These are phyloP conservation scores for Thamnidium elegans DNA, from an alignment of 192 early-diverging fungal genomes.

Conservation along the genomic window DNA sequence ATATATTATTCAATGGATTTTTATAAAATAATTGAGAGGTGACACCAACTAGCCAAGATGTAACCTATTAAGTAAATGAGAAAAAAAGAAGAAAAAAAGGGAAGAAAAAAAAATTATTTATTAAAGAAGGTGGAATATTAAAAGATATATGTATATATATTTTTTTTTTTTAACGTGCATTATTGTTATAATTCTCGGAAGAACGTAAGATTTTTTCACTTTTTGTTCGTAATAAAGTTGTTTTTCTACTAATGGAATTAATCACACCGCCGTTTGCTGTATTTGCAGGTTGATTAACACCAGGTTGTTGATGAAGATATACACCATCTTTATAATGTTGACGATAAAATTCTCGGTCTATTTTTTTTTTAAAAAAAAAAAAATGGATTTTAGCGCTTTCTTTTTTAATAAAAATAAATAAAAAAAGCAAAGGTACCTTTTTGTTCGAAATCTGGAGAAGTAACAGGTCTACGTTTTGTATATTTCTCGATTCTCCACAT, in stretches of 20 bases:
- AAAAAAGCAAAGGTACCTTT: constrained; percentile 19
- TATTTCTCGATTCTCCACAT: constrained; percentile 33
- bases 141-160: too few species aligned
- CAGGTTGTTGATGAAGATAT: constrained; percentile 14
- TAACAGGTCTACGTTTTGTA: constrained; percentile 26
- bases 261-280: neutral
- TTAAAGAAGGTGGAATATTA: too few species aligned
- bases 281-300: neutral
- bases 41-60: too few species aligned
- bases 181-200: constrained; percentile 29
- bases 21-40: too few species aligned
- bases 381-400: neutral
- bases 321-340: constrained; percentile 31
- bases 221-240: constrained; percentile 24
- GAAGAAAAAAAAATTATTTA: too few species aligned
- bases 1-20: too few species aligned
- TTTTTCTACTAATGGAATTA: constrained; percentile 14
- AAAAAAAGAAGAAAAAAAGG: too few species aligned
- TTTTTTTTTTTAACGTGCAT: neutral
- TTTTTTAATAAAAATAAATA: neutral
- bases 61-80: too few species aligned
- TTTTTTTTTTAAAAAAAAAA: neutral
- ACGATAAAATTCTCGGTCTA: constrained; percentile 30
- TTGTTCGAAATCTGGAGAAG: constrained; percentile 25
- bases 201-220: constrained; percentile 30